phyloP scores from a whole-genome alignment of 2,329 filamentous ascomycete genomes.

The Xenosphaeropsis pyriputrescens region DNA sequence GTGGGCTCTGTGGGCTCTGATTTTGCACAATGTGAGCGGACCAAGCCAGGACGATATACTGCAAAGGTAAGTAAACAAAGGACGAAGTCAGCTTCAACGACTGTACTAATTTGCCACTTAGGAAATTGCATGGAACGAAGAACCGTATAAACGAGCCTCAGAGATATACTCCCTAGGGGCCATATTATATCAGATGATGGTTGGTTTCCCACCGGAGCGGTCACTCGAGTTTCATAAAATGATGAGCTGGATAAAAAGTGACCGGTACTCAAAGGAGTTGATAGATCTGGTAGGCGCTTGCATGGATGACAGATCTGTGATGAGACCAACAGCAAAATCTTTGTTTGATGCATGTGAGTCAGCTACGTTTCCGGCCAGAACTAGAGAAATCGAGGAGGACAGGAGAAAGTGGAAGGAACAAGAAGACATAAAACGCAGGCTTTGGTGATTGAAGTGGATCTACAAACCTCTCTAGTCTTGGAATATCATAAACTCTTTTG shows the following conservation, averaged over 20 bases:
- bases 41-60: conserved; percentile 5
- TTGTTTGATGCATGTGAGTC: too few species aligned
- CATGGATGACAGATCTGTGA: too few species aligned
- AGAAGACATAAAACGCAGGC: too few species aligned
- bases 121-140: conserved; percentile 12
- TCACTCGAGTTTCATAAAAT: not conserved
- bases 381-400: too few species aligned
- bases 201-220: conserved; percentile 11
- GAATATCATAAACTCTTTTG: too few species aligned
- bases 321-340: too few species aligned
- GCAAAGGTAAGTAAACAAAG: conserved; percentile 8
- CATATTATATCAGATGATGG: conserved; percentile 16
- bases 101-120: conserved; percentile 1
- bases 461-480: too few species aligned
- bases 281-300: not conserved
- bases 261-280: conserved; percentile 6
- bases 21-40: too few species aligned
- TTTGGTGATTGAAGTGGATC: too few species aligned
- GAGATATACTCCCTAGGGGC: conserved; percentile 16
- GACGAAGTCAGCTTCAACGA: too few species aligned
- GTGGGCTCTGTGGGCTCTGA: not conserved
- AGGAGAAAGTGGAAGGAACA: too few species aligned
- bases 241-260: not conserved
- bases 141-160: conserved; percentile 4
- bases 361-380: too few species aligned